Evolutionary conservation across 1,139 yeast species (phyloP).

Genomic region (Candida tunisiensis): DNA sequence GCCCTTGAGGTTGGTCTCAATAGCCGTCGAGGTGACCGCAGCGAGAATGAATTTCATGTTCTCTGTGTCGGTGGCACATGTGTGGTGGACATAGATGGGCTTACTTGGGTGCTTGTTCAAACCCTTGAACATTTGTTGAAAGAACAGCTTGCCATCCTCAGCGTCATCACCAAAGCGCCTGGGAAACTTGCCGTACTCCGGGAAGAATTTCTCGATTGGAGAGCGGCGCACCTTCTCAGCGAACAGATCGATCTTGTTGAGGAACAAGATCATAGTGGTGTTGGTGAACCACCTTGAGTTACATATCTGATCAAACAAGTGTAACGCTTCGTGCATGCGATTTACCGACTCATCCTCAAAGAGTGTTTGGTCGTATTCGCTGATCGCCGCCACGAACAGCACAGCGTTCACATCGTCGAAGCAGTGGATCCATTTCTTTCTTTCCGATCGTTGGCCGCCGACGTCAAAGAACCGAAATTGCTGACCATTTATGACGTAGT

Average conservation of each 20-base stretch:
- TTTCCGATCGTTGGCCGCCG: constrained; percentile 92
- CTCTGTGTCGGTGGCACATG: constrained; percentile 89
- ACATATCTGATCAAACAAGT: constrained; percentile 68
- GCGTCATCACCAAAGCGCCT: constrained; percentile 22
- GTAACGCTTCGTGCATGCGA: constrained; percentile 81
- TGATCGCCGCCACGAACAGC: constrained; percentile 77
- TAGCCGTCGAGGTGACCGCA: constrained; percentile 84
- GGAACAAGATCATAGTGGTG: constrained; percentile 77
- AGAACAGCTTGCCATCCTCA: constrained; percentile 10
- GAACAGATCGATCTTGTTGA: constrained; percentile 77
- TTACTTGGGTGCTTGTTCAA: constrained; percentile 34
- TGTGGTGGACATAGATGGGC: constrained; percentile 77
- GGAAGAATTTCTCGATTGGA: constrained; percentile 17
- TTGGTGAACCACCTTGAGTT: constrained; percentile 74
- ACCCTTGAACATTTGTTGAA: constrained; percentile 9
- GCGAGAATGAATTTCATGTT: constrained; percentile 79
- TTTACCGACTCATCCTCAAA: constrained; percentile 85
- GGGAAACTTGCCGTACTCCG: constrained; percentile 11
- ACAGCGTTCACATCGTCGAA: constrained; percentile 87
- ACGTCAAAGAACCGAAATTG: constrained; percentile 78
- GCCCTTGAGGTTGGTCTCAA: constrained; percentile 65
- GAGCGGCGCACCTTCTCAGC: constrained; percentile 49
- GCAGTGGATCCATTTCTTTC: constrained; percentile 93
- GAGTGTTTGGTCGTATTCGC: constrained; percentile 83
- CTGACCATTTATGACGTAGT: constrained; percentile 45